Evolutionary conservation across 768 basidiomycete genomes (phyloP), one percentile per base, ranked within the genome.

Genomic region (Phylloporus rhodoxanthus): DNA sequence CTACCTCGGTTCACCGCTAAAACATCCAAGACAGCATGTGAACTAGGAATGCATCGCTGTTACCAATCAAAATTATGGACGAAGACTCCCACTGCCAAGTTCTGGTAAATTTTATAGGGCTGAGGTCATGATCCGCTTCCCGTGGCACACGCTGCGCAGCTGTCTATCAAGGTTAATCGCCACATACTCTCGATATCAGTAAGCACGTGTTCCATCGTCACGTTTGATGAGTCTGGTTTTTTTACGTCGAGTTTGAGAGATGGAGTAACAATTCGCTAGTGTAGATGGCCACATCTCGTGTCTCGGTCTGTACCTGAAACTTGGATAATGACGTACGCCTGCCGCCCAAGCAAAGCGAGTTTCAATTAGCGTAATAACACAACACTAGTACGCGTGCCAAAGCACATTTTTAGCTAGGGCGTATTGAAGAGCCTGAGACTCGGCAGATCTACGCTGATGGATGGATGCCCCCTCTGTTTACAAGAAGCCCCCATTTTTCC

Each of bases 401-500:
- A 13, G 2, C 10, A 29, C 26, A 19, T 43, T 43, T 43, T 13
- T 13, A n/a, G n/a, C 26, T 28, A 23, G 41, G 2, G 15, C 15
- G 33, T 17, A 17, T 9, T 10, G 17, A 19, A 7, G 46, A 46
- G 33, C 21, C 36, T 50, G 45, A 37, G 8, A 33, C 20, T 23
- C 32, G 50, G 42, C 45, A 25, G 34, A 38, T 40, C 39, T 13
- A 40, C 37, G 13, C n/a, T 23, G 15, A 29, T 29, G 2, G 8
- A 4, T 41, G 23, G 29, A 56, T 45, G 23, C 23, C 6, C 13
- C 15, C 14, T 15, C 15, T 17, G 47, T 20, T 70, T 56, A 78
- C 56, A 78, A 55, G 58, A 87, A 89, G 0, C 84, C 80, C 3
- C 86, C 86, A 47, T 75, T 78, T 58, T 75, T 83, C 2, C 84